Percentiles rank a stretch among this genome's conserved stretches.
phyloP scores from a whole-genome alignment of 129 eudicot species.

The Smallanthus sonchifolius region DNA sequence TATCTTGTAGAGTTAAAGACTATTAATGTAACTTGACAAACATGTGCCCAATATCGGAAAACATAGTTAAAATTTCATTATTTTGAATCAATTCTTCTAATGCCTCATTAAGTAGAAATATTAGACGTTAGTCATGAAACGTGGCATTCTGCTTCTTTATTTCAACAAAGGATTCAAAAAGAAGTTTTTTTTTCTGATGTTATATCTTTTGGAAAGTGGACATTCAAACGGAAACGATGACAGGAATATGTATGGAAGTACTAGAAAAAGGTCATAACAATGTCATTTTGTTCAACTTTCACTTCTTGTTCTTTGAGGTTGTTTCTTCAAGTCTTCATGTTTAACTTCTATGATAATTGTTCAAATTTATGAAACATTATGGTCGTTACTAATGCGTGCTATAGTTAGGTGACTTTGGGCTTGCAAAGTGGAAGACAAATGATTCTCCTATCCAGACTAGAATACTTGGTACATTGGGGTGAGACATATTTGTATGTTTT shows the following conservation, averaged over 20 bases:
- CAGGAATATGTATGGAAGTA: not conserved
- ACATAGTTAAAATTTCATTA: not conserved
- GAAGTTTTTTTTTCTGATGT: not conserved
- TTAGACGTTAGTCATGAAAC: not conserved
- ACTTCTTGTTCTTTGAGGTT: not conserved
- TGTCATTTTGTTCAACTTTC: not conserved
- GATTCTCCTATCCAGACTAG: slow-evolving; percentile 59
- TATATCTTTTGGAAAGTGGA: not conserved
- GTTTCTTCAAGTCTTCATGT: slow-evolving; percentile 1
- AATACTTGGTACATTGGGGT: slow-evolving; percentile 83
- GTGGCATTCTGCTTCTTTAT: not conserved
- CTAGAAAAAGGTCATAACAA: not conserved
- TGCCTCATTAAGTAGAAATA: not conserved
- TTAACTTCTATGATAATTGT: not conserved
- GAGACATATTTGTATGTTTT: slow-evolving; percentile 10
- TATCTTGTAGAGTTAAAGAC: not conserved
- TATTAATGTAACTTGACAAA: not conserved
- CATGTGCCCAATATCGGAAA: not conserved
- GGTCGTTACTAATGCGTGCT: slow-evolving; percentile 3
- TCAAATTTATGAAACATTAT: not conserved
- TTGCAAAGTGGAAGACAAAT: slow-evolving; percentile 68
- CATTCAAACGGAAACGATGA: not conserved
- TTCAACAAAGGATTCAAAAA: not conserved
- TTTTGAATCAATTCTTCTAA: not conserved
- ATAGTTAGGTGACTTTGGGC: slow-evolving; percentile 85